phyloP scores from a whole-genome alignment of 2,329 filamentous ascomycete species.

The Neurospora crassa region DNA sequence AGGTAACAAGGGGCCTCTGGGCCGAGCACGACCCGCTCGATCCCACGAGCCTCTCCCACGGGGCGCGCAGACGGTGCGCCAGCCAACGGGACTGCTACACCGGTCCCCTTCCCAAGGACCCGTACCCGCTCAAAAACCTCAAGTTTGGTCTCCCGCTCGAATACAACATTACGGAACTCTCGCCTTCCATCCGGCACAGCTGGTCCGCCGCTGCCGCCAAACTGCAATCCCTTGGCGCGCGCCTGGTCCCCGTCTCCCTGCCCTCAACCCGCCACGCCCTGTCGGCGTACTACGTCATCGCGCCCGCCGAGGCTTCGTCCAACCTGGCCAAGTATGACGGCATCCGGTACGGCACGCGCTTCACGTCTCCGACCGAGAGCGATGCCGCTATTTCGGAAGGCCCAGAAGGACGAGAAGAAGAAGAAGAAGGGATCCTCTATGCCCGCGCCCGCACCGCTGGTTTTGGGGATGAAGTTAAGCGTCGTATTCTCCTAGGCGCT shows the following conservation, averaged over 20 bases:
- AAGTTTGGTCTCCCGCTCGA: slow-evolving; percentile 56
- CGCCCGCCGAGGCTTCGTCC: slow-evolving; percentile 88
- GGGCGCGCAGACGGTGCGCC: slow-evolving; percentile 43
- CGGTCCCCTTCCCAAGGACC: slow-evolving; percentile 16
- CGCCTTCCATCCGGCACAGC: slow-evolving; percentile 54
- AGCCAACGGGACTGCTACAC: slow-evolving; percentile 20
- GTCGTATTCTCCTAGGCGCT: slow-evolving; percentile 79
- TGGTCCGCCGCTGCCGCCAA: slow-evolving; percentile 56
- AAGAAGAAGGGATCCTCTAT: slow-evolving; percentile 57
- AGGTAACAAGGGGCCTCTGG: slow-evolving; percentile 25
- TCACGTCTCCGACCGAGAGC: slow-evolving; percentile 21
- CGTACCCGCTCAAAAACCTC: slow-evolving; percentile 21
- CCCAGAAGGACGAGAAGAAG: slow-evolving; percentile 26
- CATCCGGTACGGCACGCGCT: slow-evolving; percentile 69
- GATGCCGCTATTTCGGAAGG: slow-evolving; percentile 33
- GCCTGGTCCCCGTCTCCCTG: slow-evolving; percentile 66
- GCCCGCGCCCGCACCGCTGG: slow-evolving; percentile 62
- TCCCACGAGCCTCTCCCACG: slow-evolving; percentile 58
- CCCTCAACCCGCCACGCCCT: slow-evolving; percentile 79
- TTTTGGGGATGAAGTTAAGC: slow-evolving; percentile 77
- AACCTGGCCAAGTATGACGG: slow-evolving; percentile 97
- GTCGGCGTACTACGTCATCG: slow-evolving; percentile 90
- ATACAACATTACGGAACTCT: slow-evolving; percentile 81
- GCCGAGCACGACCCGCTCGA: slow-evolving; percentile 56
- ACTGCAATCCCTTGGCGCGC: slow-evolving; percentile 57